Evolutionary conservation across 495 filamentous ascomycete genomes (phyloP), one percentile per base, ranked within the genome.

Genomic region (Xylaria palmicola): DNA sequence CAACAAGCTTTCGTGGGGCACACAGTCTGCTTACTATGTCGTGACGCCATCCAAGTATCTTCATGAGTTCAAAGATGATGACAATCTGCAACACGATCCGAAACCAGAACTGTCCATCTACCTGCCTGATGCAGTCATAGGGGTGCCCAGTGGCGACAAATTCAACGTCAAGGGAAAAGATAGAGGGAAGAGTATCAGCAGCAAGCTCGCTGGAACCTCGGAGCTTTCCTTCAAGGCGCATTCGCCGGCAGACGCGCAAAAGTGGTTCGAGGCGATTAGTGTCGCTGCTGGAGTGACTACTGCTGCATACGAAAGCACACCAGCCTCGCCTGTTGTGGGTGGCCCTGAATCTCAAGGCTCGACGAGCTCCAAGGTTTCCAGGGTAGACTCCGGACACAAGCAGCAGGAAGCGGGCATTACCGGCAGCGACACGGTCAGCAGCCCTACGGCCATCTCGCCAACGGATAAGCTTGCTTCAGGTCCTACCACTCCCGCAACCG

Each of bases 91-190:
- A 53, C 82, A 83, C 65, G 95, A 98, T 60, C 92, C 93, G 6
- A 74, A 77, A 24, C 95, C 93, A 0, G 92, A 98, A 71, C 78
- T 92, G 8, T 92, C 89, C 22, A 86, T 98, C 55, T 98, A 92
- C 72, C 85, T 98, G 7, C 94, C 94, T 44, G 95, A 98, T 69
- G 95, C 93, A 68, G 75, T 84, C 24, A 81, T 98, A 58, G 91
- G 93, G 57, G 80, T 81, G 4, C 80, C 91, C 40, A 83, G 80
- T 62, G 92, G 88, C 41, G 81, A 84, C 63, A 97, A 96, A 72
- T 97, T 98, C 85, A 88, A 83, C 66, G 80, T 98, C 72, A 96
- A 96, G 79, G 95, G 94, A 66, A 98, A 98, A 75, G 91, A 98
- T 68, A 83, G 74, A 55, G 75, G 76, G 57, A 75, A 74, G 60